Evolutionary conservation across 768 basidiomycete species (phyloP), one percentile per base, ranked within the genome.

Genomic region (Boletus edulis): DNA sequence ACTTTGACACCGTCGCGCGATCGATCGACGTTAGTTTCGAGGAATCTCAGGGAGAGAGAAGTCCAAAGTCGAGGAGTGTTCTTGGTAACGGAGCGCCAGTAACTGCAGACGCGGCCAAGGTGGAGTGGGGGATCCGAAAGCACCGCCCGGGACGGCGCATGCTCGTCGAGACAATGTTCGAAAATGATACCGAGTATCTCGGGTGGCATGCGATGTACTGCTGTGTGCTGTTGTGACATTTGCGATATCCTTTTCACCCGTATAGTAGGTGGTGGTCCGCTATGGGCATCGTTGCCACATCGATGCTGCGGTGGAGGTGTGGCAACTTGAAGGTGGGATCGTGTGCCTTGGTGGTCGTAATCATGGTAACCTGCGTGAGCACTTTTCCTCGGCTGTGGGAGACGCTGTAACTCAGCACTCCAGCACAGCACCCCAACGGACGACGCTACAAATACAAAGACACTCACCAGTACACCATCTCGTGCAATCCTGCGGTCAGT

Each of bases 121-220:
- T 67, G 59, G 18, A 71, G 65, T 3, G 70, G 68, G 4, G 59
- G 27, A 32, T 61, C 51, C 3, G 59, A 53, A 9, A 59, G 27
- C 7, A 47, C 35, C 12, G 40, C 49, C 1, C 37, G 24, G 39
- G 55, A 47, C 17, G 51, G 24, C 15, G 46, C 37, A 2, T 38
- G 38, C 29, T 35, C 45, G 35, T 57, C 49, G 17, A 67, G 45
- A 35, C 58, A 68, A 18, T 43, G 41, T 52, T 68, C 64, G 35
- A 68, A 68, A 7, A 68, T 62, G 24, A 60, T 58, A 15, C 60
- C 57, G 2, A 78, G 60, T 80, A 83, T 70, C 71, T 83, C 62
- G 1, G 67, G 67, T 5, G 67, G 67, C 20, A 69, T 55, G 13
- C 60, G 51, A 20, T 59, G 51, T 7, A 50, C 37, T 15, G 37